A percentile compares a stretch with the other conserved stretches of the same genome.
phyloP scores from a whole-genome alignment of 352 stramenopile genomes.

The Globisporangium acanthophoron region DNA sequence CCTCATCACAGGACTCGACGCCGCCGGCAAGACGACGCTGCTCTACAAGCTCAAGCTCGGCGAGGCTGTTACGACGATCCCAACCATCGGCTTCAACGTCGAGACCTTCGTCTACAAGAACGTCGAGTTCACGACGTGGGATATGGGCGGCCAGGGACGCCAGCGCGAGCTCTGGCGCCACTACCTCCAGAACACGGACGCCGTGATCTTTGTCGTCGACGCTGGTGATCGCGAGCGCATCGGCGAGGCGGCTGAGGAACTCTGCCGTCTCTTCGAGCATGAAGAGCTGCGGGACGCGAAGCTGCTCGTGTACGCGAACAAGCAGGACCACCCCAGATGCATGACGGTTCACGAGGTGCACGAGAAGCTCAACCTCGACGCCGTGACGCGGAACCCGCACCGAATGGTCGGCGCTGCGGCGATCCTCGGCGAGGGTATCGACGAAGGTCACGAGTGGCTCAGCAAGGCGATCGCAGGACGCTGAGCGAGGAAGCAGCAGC shows the following conservation, averaged over 20 bases:
- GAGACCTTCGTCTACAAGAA: constrained; percentile 68
- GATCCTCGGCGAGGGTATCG: constrained; percentile 25
- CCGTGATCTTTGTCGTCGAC: constrained; percentile 86
- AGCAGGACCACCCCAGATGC: constrained; percentile 29
- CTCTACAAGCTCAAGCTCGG: constrained; percentile 86
- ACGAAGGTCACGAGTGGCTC: constrained; percentile 42
- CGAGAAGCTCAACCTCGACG: constrained; percentile 24
- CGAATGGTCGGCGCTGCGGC: constrained; percentile 29
- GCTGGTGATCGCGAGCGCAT: constrained; percentile 44
- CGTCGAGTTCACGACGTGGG: constrained; percentile 81
- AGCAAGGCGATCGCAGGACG: constrained; percentile 20
- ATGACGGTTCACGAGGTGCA: constrained; percentile 23
- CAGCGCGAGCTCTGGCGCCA: constrained; percentile 57
- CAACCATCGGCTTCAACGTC: constrained; percentile 86
- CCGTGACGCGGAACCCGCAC: constrained; percentile 25
- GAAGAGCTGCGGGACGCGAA: constrained; percentile 28
- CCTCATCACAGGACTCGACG: constrained; percentile 88
- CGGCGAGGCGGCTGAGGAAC: constrained; percentile 31
- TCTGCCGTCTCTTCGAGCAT: constrained; percentile 36
- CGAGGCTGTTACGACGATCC: constrained; percentile 59
- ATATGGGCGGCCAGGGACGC: constrained; percentile 58
- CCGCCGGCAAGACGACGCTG: constrained; percentile 55
- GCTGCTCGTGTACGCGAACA: constrained; percentile 41
- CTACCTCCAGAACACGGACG: constrained; percentile 65
- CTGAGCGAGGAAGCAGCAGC: background rate